Conservation (phyloP, 345 rosid genomes). For the Capsella bursapastoris region DNA sequence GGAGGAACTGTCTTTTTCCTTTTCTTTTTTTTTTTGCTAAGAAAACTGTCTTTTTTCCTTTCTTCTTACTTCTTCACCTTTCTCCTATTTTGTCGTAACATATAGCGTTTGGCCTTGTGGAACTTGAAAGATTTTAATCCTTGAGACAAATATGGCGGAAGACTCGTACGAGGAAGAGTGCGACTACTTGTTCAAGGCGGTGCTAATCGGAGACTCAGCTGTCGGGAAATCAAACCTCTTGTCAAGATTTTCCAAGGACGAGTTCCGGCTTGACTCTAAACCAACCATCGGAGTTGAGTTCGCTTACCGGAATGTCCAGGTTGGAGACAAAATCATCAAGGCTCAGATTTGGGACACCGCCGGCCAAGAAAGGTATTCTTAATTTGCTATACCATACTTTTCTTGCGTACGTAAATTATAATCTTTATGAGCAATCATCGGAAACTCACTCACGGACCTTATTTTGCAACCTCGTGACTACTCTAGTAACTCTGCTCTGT, state of each 20-base stretch:
- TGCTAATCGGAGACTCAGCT: conserved; percentile 79
- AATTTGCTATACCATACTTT: not conserved
- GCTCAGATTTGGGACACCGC: conserved; percentile 98
- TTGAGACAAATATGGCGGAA: conserved; percentile 32
- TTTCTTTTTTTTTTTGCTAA: not conserved
- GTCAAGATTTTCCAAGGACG: conserved; percentile 74
- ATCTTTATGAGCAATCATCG: conserved; percentile 14
- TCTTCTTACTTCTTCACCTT: conserved; percentile 30
- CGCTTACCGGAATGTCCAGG: conserved; percentile 74
- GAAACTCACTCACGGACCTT: conserved; percentile 14
- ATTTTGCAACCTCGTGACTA: conserved; percentile 32
- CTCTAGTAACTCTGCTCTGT: conserved; percentile 2
- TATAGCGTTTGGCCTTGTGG: not conserved
- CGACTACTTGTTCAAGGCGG: conserved; percentile 85
- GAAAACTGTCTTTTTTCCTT: conserved; percentile 15
- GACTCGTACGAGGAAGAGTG: conserved; percentile 84
- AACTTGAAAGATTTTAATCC: not conserved
- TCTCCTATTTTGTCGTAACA: conserved; percentile 24
- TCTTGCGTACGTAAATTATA: not conserved
- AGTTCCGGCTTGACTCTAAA: conserved; percentile 85
- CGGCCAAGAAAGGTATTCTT: conserved; percentile 89
- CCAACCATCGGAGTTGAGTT: conserved; percentile 94
- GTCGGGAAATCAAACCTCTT: conserved; percentile 90
- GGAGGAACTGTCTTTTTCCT: conserved; percentile 41
- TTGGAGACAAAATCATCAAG: conserved; percentile 78